These are phyloP conservation scores for Didymella exigua DNA, from an alignment of 2,329 filamentous ascomycete genomes.

Conservation along the genomic window DNA sequence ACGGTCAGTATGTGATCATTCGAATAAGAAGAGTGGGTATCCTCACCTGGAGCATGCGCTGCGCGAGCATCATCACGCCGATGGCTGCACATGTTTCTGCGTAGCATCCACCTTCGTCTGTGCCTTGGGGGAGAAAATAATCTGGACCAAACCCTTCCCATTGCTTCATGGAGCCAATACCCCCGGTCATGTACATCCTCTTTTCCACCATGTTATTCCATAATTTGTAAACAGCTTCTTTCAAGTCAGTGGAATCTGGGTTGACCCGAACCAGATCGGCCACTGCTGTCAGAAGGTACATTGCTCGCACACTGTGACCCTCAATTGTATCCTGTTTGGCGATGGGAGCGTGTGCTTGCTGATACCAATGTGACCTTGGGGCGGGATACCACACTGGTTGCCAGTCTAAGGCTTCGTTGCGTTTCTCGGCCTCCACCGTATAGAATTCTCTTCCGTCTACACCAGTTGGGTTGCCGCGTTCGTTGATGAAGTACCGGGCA, in stretches of 20 bases:
- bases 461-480: background rate
- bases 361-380: slow-evolving; percentile 5
- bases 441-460: background rate
- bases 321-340: background rate
- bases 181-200: slow-evolving; percentile 68
- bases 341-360: background rate
- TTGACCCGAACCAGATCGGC: slow-evolving; percentile 2
- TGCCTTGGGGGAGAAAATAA: slow-evolving; percentile 62
- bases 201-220: slow-evolving; percentile 65
- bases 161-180: slow-evolving; percentile 62
- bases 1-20: background rate
- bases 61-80: slow-evolving; percentile 9
- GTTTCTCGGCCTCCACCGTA: background rate
- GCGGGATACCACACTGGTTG: slow-evolving; percentile 3
- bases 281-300: background rate
- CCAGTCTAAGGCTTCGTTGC: background rate
- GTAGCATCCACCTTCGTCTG: slow-evolving; percentile 67
- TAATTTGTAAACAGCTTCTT: slow-evolving; percentile 52
- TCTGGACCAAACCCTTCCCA: slow-evolving; percentile 66
- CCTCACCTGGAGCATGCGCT: slow-evolving; percentile 4
- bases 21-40: background rate
- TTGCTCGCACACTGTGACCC: slow-evolving; percentile 3
- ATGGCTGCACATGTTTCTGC: slow-evolving; percentile 60
- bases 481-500: background rate
- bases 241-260: background rate